A percentile compares a stretch with the other conserved stretches of the same genome.
Conservation (phyloP, 2,329 filamentous ascomycete genomes). For the Alternaria brassicae region DNA sequence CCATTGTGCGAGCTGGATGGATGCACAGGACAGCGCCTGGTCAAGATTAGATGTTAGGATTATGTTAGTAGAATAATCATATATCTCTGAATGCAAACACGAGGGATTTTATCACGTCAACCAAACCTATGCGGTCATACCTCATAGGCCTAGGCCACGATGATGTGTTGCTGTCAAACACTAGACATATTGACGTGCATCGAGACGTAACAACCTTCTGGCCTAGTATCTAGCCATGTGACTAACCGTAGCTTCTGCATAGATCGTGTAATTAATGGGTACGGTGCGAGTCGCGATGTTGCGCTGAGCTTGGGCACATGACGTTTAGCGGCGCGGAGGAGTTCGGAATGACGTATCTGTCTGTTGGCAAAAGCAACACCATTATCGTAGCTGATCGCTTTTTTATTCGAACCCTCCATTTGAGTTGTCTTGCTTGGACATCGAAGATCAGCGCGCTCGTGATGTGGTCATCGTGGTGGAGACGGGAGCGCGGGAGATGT, state of each 20-base stretch:
- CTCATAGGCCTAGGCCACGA: background rate
- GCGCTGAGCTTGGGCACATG: background rate
- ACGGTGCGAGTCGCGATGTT: background rate
- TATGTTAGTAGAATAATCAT: background rate
- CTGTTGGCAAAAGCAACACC: background rate
- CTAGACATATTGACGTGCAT: background rate
- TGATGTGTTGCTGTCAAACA: background rate
- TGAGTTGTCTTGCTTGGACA: background rate
- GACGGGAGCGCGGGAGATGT: background rate
- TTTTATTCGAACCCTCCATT: background rate
- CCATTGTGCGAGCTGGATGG: conserved; percentile 5
- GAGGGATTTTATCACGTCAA: background rate
- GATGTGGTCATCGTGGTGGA: background rate
- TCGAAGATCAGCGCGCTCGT: background rate
- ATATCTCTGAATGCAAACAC: background rate
- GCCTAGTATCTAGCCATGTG: background rate
- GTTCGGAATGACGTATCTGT: conserved; percentile 7
- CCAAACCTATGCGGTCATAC: conserved; percentile 10
- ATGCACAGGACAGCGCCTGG: background rate
- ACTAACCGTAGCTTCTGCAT: background rate
- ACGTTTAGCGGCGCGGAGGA: conserved; percentile 6
- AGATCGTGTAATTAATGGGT: conserved; percentile 3
- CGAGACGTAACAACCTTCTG: background rate
- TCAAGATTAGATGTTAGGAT: background rate
- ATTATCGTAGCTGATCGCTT: background rate